These are phyloP conservation scores for Fraxinus angustifolia DNA, from an alignment of 305 asterid genomes.

Conservation along the genomic window DNA sequence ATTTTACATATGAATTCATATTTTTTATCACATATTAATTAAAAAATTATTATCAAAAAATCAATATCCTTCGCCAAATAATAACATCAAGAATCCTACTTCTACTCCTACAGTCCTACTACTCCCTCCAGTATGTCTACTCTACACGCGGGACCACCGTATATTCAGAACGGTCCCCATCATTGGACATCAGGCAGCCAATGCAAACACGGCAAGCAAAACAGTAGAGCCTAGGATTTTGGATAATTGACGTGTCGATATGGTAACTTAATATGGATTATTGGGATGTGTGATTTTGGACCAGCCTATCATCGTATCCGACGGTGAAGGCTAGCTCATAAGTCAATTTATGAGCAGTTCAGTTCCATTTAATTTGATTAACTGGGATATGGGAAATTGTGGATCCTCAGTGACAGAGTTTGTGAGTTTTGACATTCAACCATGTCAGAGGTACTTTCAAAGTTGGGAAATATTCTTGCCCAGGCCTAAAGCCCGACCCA, in stretches of 20 bases:
- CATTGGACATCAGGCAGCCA: slow-evolving; percentile 29
- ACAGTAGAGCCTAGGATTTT: slow-evolving; percentile 14
- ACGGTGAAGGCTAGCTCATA: background rate
- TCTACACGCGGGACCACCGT: slow-evolving; percentile 36
- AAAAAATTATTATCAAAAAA: too few relatives aligned
- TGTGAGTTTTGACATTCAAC: background rate
- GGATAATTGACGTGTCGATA: slow-evolving; percentile 29
- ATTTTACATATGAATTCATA: too few relatives aligned
- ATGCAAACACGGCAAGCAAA: slow-evolving; percentile 35
- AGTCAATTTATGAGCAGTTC: background rate
- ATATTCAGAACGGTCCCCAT: slow-evolving; percentile 22
- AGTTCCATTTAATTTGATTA: slow-evolving; percentile 21
- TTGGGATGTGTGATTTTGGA: slow-evolving; percentile 30
- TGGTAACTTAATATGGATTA: background rate
- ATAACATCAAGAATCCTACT: slow-evolving; percentile 4
- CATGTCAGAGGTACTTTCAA: too few relatives aligned
- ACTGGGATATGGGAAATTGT: background rate
- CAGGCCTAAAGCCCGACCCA: too few relatives aligned
- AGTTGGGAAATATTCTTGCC: too few relatives aligned
- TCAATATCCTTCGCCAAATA: too few relatives aligned
- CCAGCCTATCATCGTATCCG: slow-evolving; percentile 20
- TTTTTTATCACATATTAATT: too few relatives aligned
- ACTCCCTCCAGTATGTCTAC: slow-evolving; percentile 1
- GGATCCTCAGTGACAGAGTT: background rate
- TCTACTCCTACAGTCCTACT: background rate